phyloP scores from a whole-genome alignment of 495 filamentous ascomycete species.

The Tuber aestivum region DNA sequence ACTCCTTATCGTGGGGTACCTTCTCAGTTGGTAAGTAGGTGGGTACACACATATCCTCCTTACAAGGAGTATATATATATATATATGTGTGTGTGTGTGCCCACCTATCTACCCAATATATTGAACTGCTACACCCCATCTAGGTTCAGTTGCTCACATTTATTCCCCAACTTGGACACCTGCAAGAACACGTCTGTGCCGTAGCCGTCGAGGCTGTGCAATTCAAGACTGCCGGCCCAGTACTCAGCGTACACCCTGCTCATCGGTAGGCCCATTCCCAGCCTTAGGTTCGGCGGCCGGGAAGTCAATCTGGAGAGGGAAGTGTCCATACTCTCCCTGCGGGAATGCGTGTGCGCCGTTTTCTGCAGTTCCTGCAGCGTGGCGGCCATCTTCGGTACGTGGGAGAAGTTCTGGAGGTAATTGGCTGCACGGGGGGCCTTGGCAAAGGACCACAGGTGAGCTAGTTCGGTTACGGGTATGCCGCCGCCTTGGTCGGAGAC shows the following conservation, averaged over 20 bases:
- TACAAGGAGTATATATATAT: background rate
- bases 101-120: background rate
- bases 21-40: background rate
- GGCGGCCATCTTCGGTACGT: constrained; percentile 87
- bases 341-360: constrained; percentile 40
- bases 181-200: constrained; percentile 97
- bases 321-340: constrained; percentile 46
- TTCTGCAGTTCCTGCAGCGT: constrained; percentile 79
- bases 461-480: constrained; percentile 74
- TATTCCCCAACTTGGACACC: constrained; percentile 95
- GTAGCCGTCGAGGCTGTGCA: constrained; percentile 93
- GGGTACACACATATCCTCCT: background rate
- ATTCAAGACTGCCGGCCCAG: constrained; percentile 88
- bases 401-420: constrained; percentile 71
- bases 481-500: constrained; percentile 94
- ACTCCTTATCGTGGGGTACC: background rate
- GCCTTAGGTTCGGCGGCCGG: constrained; percentile 74
- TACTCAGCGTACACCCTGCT: constrained; percentile 96
- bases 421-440: constrained; percentile 73
- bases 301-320: constrained; percentile 73
- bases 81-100: background rate
- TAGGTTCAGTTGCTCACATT: constrained; percentile 82
- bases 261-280: constrained; percentile 92
- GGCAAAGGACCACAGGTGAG: constrained; percentile 90
- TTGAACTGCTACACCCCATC: constrained; percentile 30